A percentile compares a stretch with the other conserved stretches of the same genome.
phyloP scores from a whole-genome alignment of 208 protist genomes.

The Trypanosomatidae sp. region DNA sequence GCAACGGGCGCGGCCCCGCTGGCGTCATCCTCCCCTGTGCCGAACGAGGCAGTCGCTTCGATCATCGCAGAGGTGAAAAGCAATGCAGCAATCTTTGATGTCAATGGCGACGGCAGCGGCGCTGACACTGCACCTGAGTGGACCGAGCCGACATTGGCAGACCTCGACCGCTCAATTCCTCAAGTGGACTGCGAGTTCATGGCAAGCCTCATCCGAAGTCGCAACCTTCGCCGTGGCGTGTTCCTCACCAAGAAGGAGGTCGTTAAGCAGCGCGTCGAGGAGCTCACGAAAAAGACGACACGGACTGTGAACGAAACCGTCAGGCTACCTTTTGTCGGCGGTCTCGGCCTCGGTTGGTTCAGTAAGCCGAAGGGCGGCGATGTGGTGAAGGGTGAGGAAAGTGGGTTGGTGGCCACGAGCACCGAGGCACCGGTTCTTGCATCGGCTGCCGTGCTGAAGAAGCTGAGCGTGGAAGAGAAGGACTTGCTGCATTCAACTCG shows the following conservation, averaged over 20 bases:
- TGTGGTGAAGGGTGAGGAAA: conserved; percentile 14
- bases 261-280: conserved; percentile 48
- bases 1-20: not conserved
- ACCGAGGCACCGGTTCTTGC: conserved; percentile 38
- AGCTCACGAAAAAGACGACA: conserved; percentile 37
- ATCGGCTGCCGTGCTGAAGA: conserved; percentile 38
- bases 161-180: conserved; percentile 78
- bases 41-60: not conserved
- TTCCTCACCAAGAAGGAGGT: conserved; percentile 52
- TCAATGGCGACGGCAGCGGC: not conserved
- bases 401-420: conserved; percentile 32
- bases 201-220: conserved; percentile 62
- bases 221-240: conserved; percentile 43
- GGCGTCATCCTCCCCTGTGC: conserved; percentile 4
- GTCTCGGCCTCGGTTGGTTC: conserved; percentile 29
- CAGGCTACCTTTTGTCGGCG: conserved; percentile 36
- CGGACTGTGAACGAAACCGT: conserved; percentile 37
- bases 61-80: not conserved
- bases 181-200: conserved; percentile 84
- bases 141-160: conserved; percentile 63
- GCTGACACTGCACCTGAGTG: conserved; percentile 23
- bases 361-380: conserved; percentile 7
- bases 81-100: not conserved
- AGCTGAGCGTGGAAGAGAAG: conserved; percentile 46
- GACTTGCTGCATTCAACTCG: conserved; percentile 51